Conservation (phyloP, 2,329 filamentous ascomycete genomes). For the Cordyceps farinosa region DNA sequence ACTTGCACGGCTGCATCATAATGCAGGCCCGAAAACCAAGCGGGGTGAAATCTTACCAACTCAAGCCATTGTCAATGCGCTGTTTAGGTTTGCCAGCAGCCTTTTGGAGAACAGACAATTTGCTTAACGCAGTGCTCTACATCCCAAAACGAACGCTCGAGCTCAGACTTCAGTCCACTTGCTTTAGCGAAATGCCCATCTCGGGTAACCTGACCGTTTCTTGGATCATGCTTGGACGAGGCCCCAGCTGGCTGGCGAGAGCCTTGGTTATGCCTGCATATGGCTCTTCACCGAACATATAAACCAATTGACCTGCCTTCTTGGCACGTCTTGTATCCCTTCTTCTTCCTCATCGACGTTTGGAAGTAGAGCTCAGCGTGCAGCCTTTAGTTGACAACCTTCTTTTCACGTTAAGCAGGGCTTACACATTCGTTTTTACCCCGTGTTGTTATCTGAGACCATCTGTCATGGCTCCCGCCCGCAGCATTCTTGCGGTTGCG, state of each 20-base stretch:
- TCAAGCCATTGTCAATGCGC: constrained; percentile 9
- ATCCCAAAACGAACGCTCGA: constrained; percentile 7
- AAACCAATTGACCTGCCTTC: constrained; percentile 8
- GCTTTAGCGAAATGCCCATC: neutral
- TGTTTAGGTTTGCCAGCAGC: neutral
- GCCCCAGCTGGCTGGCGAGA: neutral
- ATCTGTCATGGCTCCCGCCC: constrained; percentile 12
- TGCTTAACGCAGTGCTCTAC: neutral
- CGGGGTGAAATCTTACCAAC: neutral
- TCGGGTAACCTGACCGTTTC: constrained; percentile 1
- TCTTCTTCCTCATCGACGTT: constrained; percentile 5
- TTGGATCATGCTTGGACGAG: constrained; percentile 8
- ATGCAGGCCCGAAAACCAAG: neutral
- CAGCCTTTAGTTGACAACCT: neutral
- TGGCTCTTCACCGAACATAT: neutral
- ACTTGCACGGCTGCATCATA: neutral
- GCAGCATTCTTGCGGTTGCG: constrained; percentile 11
- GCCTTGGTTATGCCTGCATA: neutral
- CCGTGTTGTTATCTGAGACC: neutral
- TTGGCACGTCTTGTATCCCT: neutral
- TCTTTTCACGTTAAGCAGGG: constrained; percentile 3
- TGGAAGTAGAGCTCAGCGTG: neutral
- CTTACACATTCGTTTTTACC: constrained; percentile 3
- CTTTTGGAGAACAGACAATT: constrained; percentile 6
- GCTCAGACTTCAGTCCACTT: constrained; percentile 1